Evolutionary conservation across 352 stramenopile species (phyloP).

Genomic region (Blastocystis sp.): DNA sequence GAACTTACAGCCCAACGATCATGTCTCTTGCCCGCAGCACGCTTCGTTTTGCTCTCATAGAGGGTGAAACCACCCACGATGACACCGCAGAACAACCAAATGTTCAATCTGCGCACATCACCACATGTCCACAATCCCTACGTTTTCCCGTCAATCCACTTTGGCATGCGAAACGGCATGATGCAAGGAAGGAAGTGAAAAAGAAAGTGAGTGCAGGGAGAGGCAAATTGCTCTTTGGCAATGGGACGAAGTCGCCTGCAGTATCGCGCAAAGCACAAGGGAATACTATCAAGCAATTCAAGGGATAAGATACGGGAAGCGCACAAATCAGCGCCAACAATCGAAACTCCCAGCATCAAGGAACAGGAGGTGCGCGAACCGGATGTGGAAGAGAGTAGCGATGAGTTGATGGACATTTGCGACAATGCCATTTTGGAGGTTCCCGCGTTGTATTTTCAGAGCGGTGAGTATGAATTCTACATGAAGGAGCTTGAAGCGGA

Average conservation of each 20-base stretch:
- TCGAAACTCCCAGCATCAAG: neutral
- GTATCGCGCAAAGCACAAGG: constrained; percentile 53
- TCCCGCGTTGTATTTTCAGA: constrained; percentile 54
- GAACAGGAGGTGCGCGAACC: too few relatives aligned
- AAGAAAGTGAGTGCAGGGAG: neutral
- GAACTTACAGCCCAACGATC: constrained; percentile 45
- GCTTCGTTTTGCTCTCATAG: constrained; percentile 14
- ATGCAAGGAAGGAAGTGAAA: neutral
- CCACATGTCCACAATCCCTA: neutral
- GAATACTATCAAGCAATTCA: constrained; percentile 57
- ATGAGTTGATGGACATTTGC: constrained; percentile 5
- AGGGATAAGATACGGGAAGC: constrained; percentile 44
- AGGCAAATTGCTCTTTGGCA: neutral
- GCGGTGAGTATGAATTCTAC: neutral
- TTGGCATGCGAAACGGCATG: constrained; percentile 24
- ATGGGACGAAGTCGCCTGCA: constrained; percentile 51
- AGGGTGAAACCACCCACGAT: constrained; percentile 46
- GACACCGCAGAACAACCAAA: constrained; percentile 49
- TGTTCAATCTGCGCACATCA: constrained; percentile 18
- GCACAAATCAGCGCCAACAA: neutral
- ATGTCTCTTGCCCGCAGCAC: neutral
- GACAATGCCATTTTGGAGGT: constrained; percentile 1
- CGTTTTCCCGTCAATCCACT: constrained; percentile 28
- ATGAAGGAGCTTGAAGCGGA: neutral
- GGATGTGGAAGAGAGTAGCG: neutral